Evolutionary conservation across 257 asterid genomes (phyloP).

Genomic region (Thymus mandschuricus): DNA sequence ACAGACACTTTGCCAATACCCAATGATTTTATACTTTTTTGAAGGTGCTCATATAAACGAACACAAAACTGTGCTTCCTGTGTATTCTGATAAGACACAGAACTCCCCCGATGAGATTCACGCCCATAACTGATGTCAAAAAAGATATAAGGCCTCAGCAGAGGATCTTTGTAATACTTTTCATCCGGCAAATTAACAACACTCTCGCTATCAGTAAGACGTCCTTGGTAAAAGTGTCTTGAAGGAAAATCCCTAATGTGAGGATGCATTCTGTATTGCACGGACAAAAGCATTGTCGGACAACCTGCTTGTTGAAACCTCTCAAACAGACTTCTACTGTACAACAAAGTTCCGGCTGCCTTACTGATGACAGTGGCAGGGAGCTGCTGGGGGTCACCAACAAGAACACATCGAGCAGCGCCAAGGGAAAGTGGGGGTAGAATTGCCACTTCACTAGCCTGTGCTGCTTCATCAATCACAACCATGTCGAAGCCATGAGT

Average conservation of each 20-base stretch:
- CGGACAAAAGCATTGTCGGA: conserved; percentile 95
- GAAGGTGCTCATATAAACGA: conserved; percentile 91
- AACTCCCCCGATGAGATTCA: conserved; percentile 97
- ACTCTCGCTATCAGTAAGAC: conserved; percentile 95
- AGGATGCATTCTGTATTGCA: conserved; percentile 98
- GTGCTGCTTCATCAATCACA: conserved; percentile 99
- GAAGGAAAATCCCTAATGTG: conserved; percentile 97
- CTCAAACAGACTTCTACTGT: conserved; percentile 98
- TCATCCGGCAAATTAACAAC: conserved; percentile 75
- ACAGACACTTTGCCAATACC: conserved; percentile 84
- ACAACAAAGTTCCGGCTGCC: conserved; percentile 95
- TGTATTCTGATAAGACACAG: conserved; percentile 89
- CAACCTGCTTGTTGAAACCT: conserved; percentile 99
- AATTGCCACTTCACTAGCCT: conserved; percentile 95
- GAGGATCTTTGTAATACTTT: conserved; percentile 76
- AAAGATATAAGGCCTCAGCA: conserved; percentile 82
- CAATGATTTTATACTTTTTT: conserved; percentile 60
- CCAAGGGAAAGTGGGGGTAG: conserved; percentile 98
- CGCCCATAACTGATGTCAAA: conserved; percentile 86
- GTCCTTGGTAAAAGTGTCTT: conserved; percentile 94
- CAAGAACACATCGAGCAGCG: conserved; percentile 99
- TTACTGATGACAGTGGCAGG: conserved; percentile 99
- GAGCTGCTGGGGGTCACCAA: conserved; percentile 99
- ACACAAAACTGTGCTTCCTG: conserved; percentile 95
- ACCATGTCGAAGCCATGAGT: conserved; percentile 99